Evolutionary conservation across 75 land plant species (phyloP), one percentile per base, ranked within the genome.

Genomic region (Picea glauca): DNA sequence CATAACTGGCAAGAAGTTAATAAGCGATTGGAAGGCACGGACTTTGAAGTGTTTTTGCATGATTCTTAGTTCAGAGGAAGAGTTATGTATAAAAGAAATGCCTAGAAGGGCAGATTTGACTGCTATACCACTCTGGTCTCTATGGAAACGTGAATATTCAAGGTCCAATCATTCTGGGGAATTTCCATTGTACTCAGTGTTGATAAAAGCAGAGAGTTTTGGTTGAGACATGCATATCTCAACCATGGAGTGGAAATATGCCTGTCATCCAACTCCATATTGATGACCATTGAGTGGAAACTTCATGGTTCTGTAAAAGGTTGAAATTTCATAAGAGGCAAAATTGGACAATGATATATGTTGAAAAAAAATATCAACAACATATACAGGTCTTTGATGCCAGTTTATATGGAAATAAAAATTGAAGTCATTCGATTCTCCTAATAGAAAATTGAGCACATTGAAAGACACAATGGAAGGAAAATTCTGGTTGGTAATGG

Each of bases 1-100:
- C 76, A 60, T 32, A 92, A 90, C 77, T 92, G 94, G 94, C 79
- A 86, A 4, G 89, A 84, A 64, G 88, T 92, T 11, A 59, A 77
- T 35, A 85, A 78, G 11, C 72, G 81, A 30, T 82, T 92, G 21
- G 86, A 85, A 58, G 90, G 86, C 68, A 90, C 94, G 0, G 40
- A 84, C 30, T 92, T 80, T 62, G 85, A 90, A 77, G 62, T 35
- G 58, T 83, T 90, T 58, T 83, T 88, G 21, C 14, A 58, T 8
- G 77, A 81, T 40, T 70, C 54, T 2, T 70, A 63, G 74, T 20
- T 43, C 9, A 12, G 56, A 20, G 26, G 56, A 40, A 38, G n/a
- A 43, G 17, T n/a, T 40, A 43, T 65, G 15, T 70, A 9, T 40
- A 43, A 20, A 43, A 43, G 23, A 70, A 43, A 43, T 70, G 21